Evolutionary conservation across 106 monocot genomes (phyloP), one percentile per base, ranked within the genome.

Genomic region (Dioscorea zingiberensis): DNA sequence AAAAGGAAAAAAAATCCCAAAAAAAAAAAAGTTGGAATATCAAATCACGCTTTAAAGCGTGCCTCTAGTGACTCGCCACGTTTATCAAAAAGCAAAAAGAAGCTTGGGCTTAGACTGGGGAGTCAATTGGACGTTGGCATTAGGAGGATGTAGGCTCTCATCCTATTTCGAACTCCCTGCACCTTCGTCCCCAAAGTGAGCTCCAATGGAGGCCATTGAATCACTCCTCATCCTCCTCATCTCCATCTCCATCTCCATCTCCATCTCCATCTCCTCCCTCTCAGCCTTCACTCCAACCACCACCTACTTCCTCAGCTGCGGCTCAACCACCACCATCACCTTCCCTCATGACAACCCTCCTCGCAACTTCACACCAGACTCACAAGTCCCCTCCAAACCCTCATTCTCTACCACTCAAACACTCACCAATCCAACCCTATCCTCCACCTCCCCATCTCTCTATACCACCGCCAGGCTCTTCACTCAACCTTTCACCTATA

Each of bases 381-480:
- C 58, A 12, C 0, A 21, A 16, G 55, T 18, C 64, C 27, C 53
- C 32, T 59, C 78, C 7, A n/a, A n/a, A 8, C 54, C 65, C 65
- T 25, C 16, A 12, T 9, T 23, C 55, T 60, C 70, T 27, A 55
- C 29, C 30, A 21, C 47, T n/a, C n/a, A n/a, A 7, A 13, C 19
- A 48, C 22, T 60, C 54, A 26, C 64, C 48, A 24, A 24, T 66
- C 55, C 81, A 49, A 54, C 48, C 56, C 0, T 69, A 3, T 18
- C 62, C 44, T 25, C 62, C 22, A 19, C 54, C 17, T 7, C 24
- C 30, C 15, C 65, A 28, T 7, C 65, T 44, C 68, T 90, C 62
- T 83, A 83, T 60, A 22, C 63, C 55, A 73, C 74, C 21, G 85
- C 83, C 26, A 60, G 85, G 0, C 25, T 72, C 73, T 85, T 76